A percentile compares a stretch with the other conserved stretches of the same genome.
Conservation (phyloP, 345 rosid species). For the Streptanthus diversifolius region DNA sequence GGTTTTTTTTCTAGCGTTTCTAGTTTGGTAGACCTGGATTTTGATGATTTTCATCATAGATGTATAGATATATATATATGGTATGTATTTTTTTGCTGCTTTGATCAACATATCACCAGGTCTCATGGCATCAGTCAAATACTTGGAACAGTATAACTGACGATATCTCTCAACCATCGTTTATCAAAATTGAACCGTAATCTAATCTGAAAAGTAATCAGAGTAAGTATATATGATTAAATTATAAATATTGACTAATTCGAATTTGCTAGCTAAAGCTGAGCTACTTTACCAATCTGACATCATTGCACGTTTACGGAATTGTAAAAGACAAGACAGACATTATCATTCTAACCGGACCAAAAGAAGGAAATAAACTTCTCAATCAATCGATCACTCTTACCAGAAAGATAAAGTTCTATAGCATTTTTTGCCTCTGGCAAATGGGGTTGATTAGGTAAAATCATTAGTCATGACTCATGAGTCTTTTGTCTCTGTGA, state of each 20-base stretch:
- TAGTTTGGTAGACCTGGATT: background rate
- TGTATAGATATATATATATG: background rate
- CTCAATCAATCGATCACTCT: conserved; percentile 2
- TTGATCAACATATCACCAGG: conserved; percentile 8
- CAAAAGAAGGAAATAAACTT: background rate
- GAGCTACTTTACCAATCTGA: conserved; percentile 35
- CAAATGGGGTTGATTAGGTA: conserved; percentile 15
- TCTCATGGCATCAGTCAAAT: conserved; percentile 17
- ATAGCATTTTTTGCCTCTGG: background rate
- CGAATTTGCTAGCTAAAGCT: conserved; percentile 31
- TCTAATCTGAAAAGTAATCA: background rate
- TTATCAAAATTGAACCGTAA: conserved; percentile 9
- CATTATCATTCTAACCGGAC: conserved; percentile 23
- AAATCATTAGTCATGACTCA: conserved; percentile 21
- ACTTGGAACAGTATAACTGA: conserved; percentile 17
- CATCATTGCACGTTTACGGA: conserved; percentile 35
- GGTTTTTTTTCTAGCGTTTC: background rate
- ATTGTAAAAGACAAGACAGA: conserved; percentile 30
- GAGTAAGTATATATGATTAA: conserved; percentile 3
- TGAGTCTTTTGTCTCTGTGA: conserved; percentile 10
- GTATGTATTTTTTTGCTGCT: background rate
- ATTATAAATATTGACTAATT: conserved; percentile 24
- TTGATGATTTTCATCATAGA: background rate
- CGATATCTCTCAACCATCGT: background rate
- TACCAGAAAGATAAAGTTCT: conserved; percentile 21